Conservation (phyloP, 139 green algal species). For the Chlamydomonas sp. region DNA sequence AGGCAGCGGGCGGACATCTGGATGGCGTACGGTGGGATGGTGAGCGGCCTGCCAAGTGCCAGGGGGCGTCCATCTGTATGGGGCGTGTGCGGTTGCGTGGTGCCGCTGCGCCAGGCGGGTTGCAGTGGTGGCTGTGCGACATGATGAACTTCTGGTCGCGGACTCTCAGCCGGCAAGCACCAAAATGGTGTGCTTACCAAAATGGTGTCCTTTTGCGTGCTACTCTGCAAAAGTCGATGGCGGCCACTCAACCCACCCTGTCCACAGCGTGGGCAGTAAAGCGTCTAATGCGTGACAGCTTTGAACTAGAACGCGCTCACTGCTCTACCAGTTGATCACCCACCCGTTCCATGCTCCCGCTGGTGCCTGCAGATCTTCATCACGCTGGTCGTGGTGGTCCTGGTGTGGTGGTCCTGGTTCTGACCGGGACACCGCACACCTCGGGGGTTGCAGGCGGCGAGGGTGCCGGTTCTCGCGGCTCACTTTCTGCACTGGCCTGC, state of each 20-base stretch:
- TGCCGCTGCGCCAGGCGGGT: no score
- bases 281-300: no score
- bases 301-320: neutral
- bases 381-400: neutral
- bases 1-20: slow-evolving; percentile 81
- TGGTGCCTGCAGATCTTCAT: slow-evolving; percentile 1
- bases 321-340: neutral
- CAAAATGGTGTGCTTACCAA: neutral
- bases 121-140: no score
- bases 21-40: slow-evolving; percentile 90
- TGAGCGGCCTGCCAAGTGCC: slow-evolving; percentile 25
- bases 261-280: no score
- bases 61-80: neutral
- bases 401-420: slow-evolving; percentile 29
- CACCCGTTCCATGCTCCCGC: neutral
- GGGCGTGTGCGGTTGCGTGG: neutral
- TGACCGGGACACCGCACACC: neutral
- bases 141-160: no score
- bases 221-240: neutral
- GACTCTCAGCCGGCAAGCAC: neutral
- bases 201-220: neutral
- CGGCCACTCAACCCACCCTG: no score
- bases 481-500: no score
- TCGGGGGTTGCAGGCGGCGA: no score
- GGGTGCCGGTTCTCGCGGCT: no score